Base-by-base conservation (phyloP, 495 filamentous ascomycete species). In the Annulohypoxylon nitens region DNA sequence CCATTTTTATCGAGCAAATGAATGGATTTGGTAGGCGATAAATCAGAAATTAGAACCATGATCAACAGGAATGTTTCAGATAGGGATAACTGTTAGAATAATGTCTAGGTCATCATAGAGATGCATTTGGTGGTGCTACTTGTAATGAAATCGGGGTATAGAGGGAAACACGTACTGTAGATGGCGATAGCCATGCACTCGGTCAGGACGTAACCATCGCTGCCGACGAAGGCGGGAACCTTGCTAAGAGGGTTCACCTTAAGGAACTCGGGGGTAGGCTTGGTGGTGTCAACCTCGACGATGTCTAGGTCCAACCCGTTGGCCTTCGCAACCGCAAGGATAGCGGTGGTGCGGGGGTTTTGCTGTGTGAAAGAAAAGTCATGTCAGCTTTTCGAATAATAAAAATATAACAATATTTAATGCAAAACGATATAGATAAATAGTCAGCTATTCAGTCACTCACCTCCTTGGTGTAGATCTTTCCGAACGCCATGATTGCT, bases 51-150 rank as follows among this genome's bases (percentile, higher is more conserved):
- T 87, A 86, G 82, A 85, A 85, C 81, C 71, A 83, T 79, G 74
- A 88, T 95, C 93, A 93, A 97, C 93, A 95, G 76, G 80, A 83
- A 86, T 81, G 80, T 82, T 97, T 98, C 93, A 96, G 95, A 91
- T 93, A 98, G 95, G 95, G 95, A 98, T 98, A 98, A 98, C 95
- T 97, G 92, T 88, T 88, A 81, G 85, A 83, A 86, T 87, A 84
- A 87, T 84, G 84, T 86, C 87, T 84, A 81, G 79, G 74, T 97
- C 94, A 97, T 97, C 93, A 93, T 71, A 65, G 64, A 65, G 61
- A 70, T 53, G 73, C 79, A 83, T 73, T 70, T 23, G 61, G 47
- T 62, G n/a, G 63, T 71, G 66, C 54, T 61, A 57, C 47, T 37
- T 37, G 50, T 55, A 63, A 60, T 18, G 18, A 10, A 34, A 62